These are phyloP conservation scores for Sclerotinia glacialis DNA, from an alignment of 2,329 filamentous ascomycete species.

Conservation along the genomic window DNA sequence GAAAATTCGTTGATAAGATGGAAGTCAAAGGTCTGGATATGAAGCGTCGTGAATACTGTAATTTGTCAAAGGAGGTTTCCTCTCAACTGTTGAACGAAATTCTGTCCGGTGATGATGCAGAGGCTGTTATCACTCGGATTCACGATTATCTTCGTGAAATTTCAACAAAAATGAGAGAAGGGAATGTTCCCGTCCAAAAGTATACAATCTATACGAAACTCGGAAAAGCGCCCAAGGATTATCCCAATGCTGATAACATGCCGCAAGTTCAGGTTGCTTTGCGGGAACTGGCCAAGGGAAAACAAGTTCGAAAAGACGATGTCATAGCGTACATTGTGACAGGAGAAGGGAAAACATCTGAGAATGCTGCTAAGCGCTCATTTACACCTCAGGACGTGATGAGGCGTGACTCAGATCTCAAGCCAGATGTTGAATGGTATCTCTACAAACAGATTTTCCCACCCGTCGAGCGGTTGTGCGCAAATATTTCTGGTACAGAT, in stretches of 20 bases:
- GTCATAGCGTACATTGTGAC: slow-evolving; percentile 97
- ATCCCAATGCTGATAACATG: slow-evolving; percentile 93
- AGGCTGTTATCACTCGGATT: slow-evolving; percentile 81
- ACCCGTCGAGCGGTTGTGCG: slow-evolving; percentile 94
- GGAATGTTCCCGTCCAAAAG: slow-evolving; percentile 71
- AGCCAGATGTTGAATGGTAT: slow-evolving; percentile 96
- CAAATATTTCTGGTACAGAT: slow-evolving; percentile 91
- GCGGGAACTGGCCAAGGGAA: slow-evolving; percentile 81
- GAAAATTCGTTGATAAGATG: slow-evolving; percentile 89
- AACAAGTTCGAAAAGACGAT: slow-evolving; percentile 85
- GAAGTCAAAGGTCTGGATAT: slow-evolving; percentile 99
- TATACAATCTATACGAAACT: slow-evolving; percentile 99
- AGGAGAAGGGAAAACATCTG: slow-evolving; percentile 60
- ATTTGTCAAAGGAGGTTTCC: slow-evolving; percentile 91
- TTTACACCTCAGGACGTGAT: slow-evolving; percentile 82
- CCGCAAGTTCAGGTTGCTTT: slow-evolving; percentile 95
- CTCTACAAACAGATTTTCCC: slow-evolving; percentile 98
- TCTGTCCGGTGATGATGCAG: slow-evolving; percentile 87
- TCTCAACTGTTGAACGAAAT: slow-evolving; percentile 89
- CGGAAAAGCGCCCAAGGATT: slow-evolving; percentile 88
- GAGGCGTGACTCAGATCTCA: slow-evolving; percentile 70
- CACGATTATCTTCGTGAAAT: slow-evolving; percentile 90
- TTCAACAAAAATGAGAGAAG: slow-evolving; percentile 81
- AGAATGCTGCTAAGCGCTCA: slow-evolving; percentile 81
- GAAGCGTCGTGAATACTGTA: slow-evolving; percentile 95